phyloP scores from a whole-genome alignment of 2,329 filamentous ascomycete species.

The Huntiella abstrusa region DNA sequence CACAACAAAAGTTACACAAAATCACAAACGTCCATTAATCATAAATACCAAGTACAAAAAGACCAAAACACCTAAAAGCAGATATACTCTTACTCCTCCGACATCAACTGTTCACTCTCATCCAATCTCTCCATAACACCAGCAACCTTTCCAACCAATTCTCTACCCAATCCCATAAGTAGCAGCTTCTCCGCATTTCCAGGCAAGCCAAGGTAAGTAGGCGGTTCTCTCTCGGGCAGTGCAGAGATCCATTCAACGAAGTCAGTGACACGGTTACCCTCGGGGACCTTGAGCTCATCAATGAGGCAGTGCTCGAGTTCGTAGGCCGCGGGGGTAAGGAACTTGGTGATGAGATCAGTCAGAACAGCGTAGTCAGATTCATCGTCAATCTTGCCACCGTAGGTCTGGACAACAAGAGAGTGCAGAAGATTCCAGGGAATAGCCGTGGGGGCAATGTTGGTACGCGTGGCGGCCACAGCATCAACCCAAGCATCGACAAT shows the following conservation, averaged over 20 bases:
- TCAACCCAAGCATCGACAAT: conserved; percentile 95
- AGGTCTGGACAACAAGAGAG: conserved; percentile 79
- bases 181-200: conserved; percentile 93
- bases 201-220: conserved; percentile 81
- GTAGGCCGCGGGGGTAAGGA: conserved; percentile 76
- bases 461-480: conserved; percentile 59
- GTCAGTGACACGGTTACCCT: conserved; percentile 63
- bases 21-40: background rate
- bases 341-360: conserved; percentile 49
- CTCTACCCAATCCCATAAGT: conserved; percentile 69
- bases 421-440: conserved; percentile 95
- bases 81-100: conserved; percentile 27
- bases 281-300: conserved; percentile 55
- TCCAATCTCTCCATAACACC: conserved; percentile 77
- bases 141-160: conserved; percentile 66
- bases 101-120: conserved; percentile 81
- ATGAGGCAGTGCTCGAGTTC: conserved; percentile 86
- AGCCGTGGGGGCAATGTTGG: conserved; percentile 82
- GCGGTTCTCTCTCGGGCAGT: conserved; percentile 85
- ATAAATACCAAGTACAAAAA: background rate
- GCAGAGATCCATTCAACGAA: conserved; percentile 84
- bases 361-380: conserved; percentile 65
- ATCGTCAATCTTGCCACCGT: conserved; percentile 94
- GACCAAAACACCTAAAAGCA: conserved; percentile 7
- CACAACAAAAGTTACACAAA: background rate